These are phyloP conservation scores for Beauveria brongniartii DNA, from an alignment of 2,329 filamentous ascomycete genomes.

Conservation along the genomic window DNA sequence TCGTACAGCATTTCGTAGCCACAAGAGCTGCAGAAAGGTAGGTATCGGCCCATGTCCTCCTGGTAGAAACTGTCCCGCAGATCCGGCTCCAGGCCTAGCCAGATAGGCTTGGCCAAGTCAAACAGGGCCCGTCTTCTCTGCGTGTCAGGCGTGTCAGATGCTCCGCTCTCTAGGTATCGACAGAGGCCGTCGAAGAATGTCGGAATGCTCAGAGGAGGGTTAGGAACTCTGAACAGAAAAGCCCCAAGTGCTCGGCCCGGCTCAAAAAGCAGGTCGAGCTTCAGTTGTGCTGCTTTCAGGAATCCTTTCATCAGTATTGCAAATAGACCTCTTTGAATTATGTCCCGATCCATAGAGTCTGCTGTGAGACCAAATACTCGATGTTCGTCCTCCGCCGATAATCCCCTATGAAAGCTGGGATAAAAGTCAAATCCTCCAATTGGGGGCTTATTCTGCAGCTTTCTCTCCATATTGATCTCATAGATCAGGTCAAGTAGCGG, in stretches of 20 bases:
- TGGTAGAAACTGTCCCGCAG: constrained; percentile 17
- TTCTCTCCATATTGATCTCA: constrained; percentile 25
- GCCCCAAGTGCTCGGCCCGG: constrained; percentile 22
- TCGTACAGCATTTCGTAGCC: constrained; percentile 25
- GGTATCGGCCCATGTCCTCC: constrained; percentile 16
- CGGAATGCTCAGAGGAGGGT: constrained; percentile 20
- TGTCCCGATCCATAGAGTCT: constrained; percentile 16
- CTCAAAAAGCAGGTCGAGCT: constrained; percentile 23
- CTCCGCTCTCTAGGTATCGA: constrained; percentile 19
- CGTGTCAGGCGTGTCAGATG: constrained; percentile 3
- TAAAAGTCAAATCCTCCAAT: constrained; percentile 26
- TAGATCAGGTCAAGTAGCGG: constrained; percentile 27
- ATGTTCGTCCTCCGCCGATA: constrained; percentile 12
- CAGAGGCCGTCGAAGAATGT: constrained; percentile 27
- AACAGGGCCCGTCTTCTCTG: constrained; percentile 18
- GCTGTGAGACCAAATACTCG: constrained; percentile 25
- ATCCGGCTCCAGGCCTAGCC: constrained; percentile 18
- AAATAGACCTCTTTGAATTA: constrained; percentile 26
- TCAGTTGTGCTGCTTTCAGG: constrained; percentile 25
- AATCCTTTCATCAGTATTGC: constrained; percentile 26
- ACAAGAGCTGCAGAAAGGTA: constrained; percentile 26
- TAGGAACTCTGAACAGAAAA: constrained; percentile 23
- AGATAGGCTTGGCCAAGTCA: constrained; percentile 26
- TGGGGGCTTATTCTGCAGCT: neutral
- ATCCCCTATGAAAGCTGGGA: constrained; percentile 24